Evolutionary conservation across 176 grass and related monocot genomes (phyloP).

Genomic region (Alopecurus myosuroides): DNA sequence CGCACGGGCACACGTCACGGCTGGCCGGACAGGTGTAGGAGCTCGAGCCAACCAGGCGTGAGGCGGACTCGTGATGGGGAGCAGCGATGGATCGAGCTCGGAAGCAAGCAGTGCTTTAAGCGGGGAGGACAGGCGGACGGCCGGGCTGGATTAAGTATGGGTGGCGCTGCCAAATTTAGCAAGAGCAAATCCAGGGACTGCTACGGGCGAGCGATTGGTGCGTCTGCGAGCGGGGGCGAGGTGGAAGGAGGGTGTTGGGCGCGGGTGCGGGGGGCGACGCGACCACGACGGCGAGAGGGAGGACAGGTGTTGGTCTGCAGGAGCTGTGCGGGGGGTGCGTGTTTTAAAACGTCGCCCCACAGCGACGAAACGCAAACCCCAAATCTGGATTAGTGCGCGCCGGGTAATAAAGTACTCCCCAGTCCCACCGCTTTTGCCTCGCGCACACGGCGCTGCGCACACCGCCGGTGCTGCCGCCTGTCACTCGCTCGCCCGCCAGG

Average conservation of each 20-base stretch:
- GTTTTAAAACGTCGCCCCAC: slow-evolving; percentile 19
- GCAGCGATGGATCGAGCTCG: not conserved
- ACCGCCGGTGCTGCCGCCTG: not conserved
- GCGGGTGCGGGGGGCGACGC: not conserved
- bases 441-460: slow-evolving; percentile 16
- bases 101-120: not conserved
- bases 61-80: not conserved
- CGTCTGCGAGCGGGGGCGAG: not conserved
- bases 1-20: not conserved
- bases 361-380: not conserved
- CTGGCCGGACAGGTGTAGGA: not conserved
- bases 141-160: slow-evolving; percentile 13
- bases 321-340: slow-evolving; percentile 4
- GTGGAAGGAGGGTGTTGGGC: slow-evolving; percentile 29
- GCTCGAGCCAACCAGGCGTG: not conserved
- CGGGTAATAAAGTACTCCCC: slow-evolving; percentile 28
- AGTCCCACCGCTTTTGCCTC: not conserved
- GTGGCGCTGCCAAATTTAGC: not conserved
- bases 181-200: not conserved
- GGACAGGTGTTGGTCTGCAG: slow-evolving; percentile 47
- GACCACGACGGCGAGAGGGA: slow-evolving; percentile 43
- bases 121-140: not conserved
- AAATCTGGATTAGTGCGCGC: slow-evolving; percentile 30
- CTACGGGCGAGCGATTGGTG: not conserved
- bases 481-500: not conserved